A percentile compares a stretch with the other conserved stretches of the same genome.
Conservation (phyloP, 192 early-diverging fungal species). For the Phlyctochytrium planicorne region DNA sequence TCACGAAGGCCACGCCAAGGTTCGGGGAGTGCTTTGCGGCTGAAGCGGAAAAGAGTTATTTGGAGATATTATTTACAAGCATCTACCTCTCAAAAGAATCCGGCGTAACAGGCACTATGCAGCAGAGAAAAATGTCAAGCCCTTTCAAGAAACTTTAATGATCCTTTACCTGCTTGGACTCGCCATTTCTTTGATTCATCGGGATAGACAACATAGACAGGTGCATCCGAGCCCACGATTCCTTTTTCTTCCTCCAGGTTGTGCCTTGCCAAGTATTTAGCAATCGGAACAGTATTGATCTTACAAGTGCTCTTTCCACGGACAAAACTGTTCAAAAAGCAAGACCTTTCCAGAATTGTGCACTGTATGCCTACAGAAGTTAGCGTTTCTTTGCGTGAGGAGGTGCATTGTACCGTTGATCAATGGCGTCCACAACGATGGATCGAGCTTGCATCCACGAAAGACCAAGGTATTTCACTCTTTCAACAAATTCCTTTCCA, state of each 20-base stretch:
- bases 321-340: constrained; percentile 79
- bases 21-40: constrained; percentile 78
- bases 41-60: constrained; percentile 46
- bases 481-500: constrained; percentile 72
- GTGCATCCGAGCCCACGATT: constrained; percentile 25
- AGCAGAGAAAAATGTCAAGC: neutral
- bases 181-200: constrained; percentile 72
- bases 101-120: constrained; percentile 36
- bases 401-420: constrained; percentile 16
- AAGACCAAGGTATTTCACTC: constrained; percentile 65
- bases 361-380: constrained; percentile 38
- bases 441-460: constrained; percentile 88
- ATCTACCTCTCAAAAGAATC: constrained; percentile 40
- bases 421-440: constrained; percentile 76
- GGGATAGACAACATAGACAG: constrained; percentile 77
- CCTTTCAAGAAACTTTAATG: neutral
- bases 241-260: constrained; percentile 38
- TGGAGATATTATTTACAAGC: neutral
- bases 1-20: constrained; percentile 76
- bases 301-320: constrained; percentile 92
- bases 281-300: too few species aligned
- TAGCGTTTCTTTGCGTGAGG: neutral
- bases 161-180: constrained; percentile 65
- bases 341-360: constrained; percentile 78
- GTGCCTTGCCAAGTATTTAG: too few species aligned